Conservation (phyloP, 306 rosid species). For the Castanea sativa region DNA sequence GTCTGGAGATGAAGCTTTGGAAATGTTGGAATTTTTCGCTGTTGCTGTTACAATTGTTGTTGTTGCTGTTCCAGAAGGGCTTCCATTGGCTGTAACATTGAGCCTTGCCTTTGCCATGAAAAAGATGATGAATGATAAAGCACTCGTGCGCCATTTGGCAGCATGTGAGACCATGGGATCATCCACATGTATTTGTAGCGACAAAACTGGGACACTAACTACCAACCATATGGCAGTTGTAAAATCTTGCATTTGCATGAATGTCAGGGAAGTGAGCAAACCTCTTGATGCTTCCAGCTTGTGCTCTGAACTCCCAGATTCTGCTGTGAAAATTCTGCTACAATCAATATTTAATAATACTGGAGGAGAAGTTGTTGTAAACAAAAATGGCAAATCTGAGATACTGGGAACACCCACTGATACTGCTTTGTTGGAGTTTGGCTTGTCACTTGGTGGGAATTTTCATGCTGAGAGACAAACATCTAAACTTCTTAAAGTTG, state of each 20-base stretch:
- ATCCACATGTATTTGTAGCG: conserved; percentile 89
- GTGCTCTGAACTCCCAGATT: conserved; percentile 62
- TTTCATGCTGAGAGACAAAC: conserved; percentile 67
- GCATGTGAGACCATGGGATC: conserved; percentile 99
- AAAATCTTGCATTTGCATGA: conserved; percentile 85
- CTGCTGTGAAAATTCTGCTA: conserved; percentile 49
- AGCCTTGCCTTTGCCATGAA: conserved; percentile 99
- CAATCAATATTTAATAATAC: conserved; percentile 87
- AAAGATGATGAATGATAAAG: conserved; percentile 98
- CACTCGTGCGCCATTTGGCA: conserved; percentile 91
- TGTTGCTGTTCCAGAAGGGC: conserved; percentile 97
- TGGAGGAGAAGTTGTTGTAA: conserved; percentile 88
- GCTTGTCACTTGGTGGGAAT: conserved; percentile 79
- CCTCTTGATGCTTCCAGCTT: conserved; percentile 40
- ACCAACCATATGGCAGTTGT: conserved; percentile 96
- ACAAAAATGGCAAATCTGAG: conserved; percentile 70
- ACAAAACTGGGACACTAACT: conserved; percentile 93
- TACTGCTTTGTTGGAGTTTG: conserved; percentile 79
- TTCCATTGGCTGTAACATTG: conserved; percentile 90
- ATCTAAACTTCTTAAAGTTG: conserved; percentile 68
- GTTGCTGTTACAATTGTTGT: conserved; percentile 92
- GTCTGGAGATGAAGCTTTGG: conserved; percentile 81
- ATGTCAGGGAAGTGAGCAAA: conserved; percentile 48
- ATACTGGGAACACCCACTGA: conserved; percentile 88
- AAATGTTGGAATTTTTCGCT: conserved; percentile 80